These are phyloP conservation scores for Cairneyella variabilis DNA, from an alignment of 495 filamentous ascomycete species.

Conservation along the genomic window DNA sequence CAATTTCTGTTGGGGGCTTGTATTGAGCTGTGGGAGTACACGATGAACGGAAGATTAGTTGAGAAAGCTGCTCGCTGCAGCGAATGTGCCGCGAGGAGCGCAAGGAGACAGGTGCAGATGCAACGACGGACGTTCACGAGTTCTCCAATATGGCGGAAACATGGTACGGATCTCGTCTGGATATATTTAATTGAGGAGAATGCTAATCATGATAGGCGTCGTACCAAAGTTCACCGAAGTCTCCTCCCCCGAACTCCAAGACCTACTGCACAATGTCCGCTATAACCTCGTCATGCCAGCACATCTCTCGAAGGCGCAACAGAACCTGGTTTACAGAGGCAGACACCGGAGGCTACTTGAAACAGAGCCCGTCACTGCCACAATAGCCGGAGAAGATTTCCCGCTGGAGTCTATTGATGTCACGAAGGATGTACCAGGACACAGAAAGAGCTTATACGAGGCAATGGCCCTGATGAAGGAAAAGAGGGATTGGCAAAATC, in stretches of 20 bases:
- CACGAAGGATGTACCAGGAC: slow-evolving; percentile 29
- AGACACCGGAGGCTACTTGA: slow-evolving; percentile 48
- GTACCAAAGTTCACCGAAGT: slow-evolving; percentile 49
- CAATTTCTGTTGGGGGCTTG: too few species aligned
- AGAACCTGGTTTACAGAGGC: slow-evolving; percentile 47
- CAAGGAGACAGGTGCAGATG: background rate
- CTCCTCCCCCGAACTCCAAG: slow-evolving; percentile 48
- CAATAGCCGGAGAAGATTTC: slow-evolving; percentile 54
- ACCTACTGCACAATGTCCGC: slow-evolving; percentile 41
- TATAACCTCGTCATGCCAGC: slow-evolving; percentile 60
- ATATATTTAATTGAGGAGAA: background rate
- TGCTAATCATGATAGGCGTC: too few species aligned
- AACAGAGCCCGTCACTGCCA: slow-evolving; percentile 56
- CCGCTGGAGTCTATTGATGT: slow-evolving; percentile 46
- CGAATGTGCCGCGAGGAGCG: slow-evolving; percentile 3
- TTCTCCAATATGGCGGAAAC: slow-evolving; percentile 12
- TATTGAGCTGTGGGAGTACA: background rate
- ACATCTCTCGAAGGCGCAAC: slow-evolving; percentile 53
- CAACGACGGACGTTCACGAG: slow-evolving; percentile 16
- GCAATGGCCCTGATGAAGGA: slow-evolving; percentile 49
- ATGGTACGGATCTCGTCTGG: slow-evolving; percentile 12
- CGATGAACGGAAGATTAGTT: slow-evolving; percentile 8
- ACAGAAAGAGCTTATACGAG: slow-evolving; percentile 32
- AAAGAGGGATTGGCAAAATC: slow-evolving; percentile 55
- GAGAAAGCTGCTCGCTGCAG: slow-evolving; percentile 5